Base-by-base conservation (phyloP, 164 flowering plant genomes). In the Aristolochia californica region DNA sequence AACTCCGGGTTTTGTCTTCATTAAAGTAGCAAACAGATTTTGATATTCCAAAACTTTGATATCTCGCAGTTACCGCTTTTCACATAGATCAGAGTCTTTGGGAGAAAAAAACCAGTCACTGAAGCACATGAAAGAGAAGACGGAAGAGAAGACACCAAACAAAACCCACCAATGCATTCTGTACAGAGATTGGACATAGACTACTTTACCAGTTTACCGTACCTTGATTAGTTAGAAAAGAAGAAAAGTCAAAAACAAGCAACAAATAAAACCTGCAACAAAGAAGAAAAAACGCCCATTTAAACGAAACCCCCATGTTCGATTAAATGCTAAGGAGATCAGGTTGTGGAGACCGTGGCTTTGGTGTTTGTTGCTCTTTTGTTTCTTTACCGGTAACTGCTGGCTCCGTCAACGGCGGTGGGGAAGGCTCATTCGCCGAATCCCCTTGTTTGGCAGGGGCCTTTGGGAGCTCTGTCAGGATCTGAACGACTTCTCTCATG, bases 401-500 rank as follows among this genome's bases (percentile, higher is more conserved):
- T 15, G 62, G 18, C 2, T n/a, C n/a, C n/a, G 66, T 43, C 22
- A 63, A 45, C 18, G 74, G 57, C 43, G 72, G 53, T 22, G 80
- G 74, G 4, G 81, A 64, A 2, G 80, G 68, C 14, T 74, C 79
- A 8, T 68, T 59, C 30, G 66, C 52, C n/a, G 73, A 58, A 53
- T 75, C 78, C 9, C 53, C 77, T 30, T 57, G 76, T 56, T 80
- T 80, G 2, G 80, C 51, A 56, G 78, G 72, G 28, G 80, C 65
- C 74, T 74, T 81, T 10, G 97, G 97, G 1, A 84, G 71, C 78
- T 93, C 97, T 0, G 90, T 72, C 25, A 94, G 77, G 43, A 94
- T 94, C 53, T 94, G 99, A 23, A 94, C 97, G 0, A 94, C 99
- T 64, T 94, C 99, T 4, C 99, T 62, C 99, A 90, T 94, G 43